Base-by-base conservation (phyloP, 768 basidiomycete species). In the Boletus coccyginus region DNA sequence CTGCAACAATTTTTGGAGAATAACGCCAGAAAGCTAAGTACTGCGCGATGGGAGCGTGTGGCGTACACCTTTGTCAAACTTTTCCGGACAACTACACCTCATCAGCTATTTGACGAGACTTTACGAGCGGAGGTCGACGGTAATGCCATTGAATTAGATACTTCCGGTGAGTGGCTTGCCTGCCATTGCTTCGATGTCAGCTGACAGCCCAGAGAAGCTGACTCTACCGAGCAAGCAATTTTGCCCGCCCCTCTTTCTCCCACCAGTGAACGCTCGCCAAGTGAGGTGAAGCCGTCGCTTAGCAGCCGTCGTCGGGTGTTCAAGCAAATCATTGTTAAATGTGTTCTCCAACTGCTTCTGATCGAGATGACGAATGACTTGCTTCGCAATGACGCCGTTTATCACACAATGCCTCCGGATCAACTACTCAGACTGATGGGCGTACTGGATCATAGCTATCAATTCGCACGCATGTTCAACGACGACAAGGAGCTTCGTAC, bases 281-380 rank as follows among this genome's bases (percentile, higher is more conserved):
- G 73, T 9, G 81, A 80, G 60, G 66, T 74, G 11, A 79, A 80
- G 58, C 74, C 82, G n/a, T 82, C 86, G 7, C 73, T 85, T 43
- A 77, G 75, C 50, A 89, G 90, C 61, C 87, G 94, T 52, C 85
- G 92, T 44, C 83, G 87, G 42, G 84, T 92, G 53, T 99, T 99
- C 85, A 91, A 94, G 69, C 97, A 98, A 71, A 98, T 99, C 74
- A 98, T 99, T 58, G 94, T 98, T 62, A 98, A 98, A 88, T 99
- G 97, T 71, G 97, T 99, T 21, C 82, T 99, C 32, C 97, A 99
- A 65, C 75, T 99, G 21, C 79, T 98, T 52, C 81, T 99, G 38
- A 98, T 99, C 60, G 97, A 99, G 75, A 98, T 92, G 8, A 96
- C 95, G 3, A 94, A 94, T 66, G 97, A 98, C 62, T 78, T 99